Evolutionary conservation across 2,329 filamentous ascomycete genomes (phyloP).

Genomic region (Tolypocladium paradoxum): DNA sequence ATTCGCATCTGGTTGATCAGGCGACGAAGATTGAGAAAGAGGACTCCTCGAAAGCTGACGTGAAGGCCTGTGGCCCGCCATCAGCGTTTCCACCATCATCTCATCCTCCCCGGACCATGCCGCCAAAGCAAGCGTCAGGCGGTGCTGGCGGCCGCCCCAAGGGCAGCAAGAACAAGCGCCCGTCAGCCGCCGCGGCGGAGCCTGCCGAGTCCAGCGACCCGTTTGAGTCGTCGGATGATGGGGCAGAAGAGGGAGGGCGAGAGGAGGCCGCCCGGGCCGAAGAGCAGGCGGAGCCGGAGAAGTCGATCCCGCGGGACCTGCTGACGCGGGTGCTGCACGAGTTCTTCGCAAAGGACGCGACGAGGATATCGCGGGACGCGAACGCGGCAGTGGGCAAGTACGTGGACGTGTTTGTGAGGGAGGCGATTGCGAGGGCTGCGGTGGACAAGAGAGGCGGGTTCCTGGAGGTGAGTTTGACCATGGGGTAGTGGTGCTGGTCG

Average conservation of each 20-base stretch:
- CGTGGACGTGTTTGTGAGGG: slow-evolving; percentile 81
- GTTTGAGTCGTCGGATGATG: slow-evolving; percentile 24
- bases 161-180: slow-evolving; percentile 13
- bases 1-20: not conserved
- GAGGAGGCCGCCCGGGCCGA: slow-evolving; percentile 11
- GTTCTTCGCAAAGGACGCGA: slow-evolving; percentile 62
- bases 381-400: slow-evolving; percentile 72
- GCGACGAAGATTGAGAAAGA: not conserved
- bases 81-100: not conserved
- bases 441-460: slow-evolving; percentile 61
- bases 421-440: slow-evolving; percentile 72
- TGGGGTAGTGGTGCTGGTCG: not conserved
- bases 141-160: slow-evolving; percentile 25
- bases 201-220: slow-evolving; percentile 21
- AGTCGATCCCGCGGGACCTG: slow-evolving; percentile 59
- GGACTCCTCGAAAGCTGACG: not conserved
- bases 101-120: slow-evolving; percentile 20
- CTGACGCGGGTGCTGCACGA: slow-evolving; percentile 69
- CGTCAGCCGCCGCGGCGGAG: slow-evolving; percentile 10
- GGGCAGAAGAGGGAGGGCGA: slow-evolving; percentile 10
- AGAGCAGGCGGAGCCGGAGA: slow-evolving; percentile 25
- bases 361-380: slow-evolving; percentile 66
- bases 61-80: not conserved
- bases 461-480: slow-evolving; percentile 50
- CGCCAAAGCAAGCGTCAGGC: slow-evolving; percentile 28